Percentiles rank a stretch among this genome's conserved stretches.
Conservation (phyloP, 2,329 filamentous ascomycete species). For the Hyphodiscus sp. region DNA sequence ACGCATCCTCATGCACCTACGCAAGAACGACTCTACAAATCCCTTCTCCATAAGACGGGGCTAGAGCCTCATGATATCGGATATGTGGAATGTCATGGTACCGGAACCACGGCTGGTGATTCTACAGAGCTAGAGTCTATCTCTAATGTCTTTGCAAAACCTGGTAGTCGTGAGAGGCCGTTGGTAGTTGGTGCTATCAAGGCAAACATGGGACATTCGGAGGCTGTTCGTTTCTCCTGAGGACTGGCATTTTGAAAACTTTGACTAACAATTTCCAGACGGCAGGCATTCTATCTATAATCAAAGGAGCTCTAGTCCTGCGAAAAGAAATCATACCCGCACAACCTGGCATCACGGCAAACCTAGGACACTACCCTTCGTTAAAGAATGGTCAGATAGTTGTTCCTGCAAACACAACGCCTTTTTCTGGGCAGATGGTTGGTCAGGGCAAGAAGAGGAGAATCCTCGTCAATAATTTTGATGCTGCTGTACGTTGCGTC, state of each 20-base stretch:
- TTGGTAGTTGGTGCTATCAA: slow-evolving; percentile 41
- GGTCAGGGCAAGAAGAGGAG: too few relatives aligned
- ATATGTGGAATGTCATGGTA: slow-evolving; percentile 88
- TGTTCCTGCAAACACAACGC: too few relatives aligned
- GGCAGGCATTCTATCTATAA: background rate
- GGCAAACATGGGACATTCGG: slow-evolving; percentile 31
- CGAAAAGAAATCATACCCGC: too few relatives aligned
- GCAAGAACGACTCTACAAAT: slow-evolving; percentile 66
- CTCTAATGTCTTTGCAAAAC: slow-evolving; percentile 54
- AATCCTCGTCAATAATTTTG: too few relatives aligned
- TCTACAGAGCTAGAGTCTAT: slow-evolving; percentile 77
- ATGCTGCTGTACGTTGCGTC: too few relatives aligned
- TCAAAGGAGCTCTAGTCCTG: too few relatives aligned
- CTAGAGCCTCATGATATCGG: slow-evolving; percentile 71
- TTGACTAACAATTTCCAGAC: slow-evolving; percentile 29
- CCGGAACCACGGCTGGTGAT: slow-evolving; percentile 80
- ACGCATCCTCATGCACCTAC: slow-evolving; percentile 75
- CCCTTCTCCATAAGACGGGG: slow-evolving; percentile 65
- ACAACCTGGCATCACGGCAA: too few relatives aligned
- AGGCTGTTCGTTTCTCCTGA: slow-evolving; percentile 25
- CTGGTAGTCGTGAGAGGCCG: slow-evolving; percentile 41
- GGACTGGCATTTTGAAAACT: slow-evolving; percentile 31
- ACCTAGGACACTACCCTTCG: too few relatives aligned
- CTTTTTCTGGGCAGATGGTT: too few relatives aligned
- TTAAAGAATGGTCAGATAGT: too few relatives aligned